A percentile compares a stretch with the other conserved stretches of the same genome.
These are phyloP conservation scores for Arthrobotrys musiformis DNA, from an alignment of 2,329 filamentous ascomycete genomes.

Conservation along the genomic window DNA sequence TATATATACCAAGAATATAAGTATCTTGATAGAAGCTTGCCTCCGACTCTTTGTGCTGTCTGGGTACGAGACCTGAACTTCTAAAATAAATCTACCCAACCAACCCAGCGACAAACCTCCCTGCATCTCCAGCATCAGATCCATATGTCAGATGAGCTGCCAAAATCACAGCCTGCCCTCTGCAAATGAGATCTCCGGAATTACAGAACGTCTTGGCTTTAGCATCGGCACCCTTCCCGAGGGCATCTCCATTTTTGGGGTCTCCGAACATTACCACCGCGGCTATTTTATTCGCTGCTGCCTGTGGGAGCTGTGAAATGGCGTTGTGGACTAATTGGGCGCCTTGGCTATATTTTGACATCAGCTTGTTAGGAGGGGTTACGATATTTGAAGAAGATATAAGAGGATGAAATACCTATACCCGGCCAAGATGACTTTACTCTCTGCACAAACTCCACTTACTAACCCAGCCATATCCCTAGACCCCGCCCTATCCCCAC, in stretches of 20 bases:
- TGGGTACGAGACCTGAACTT: no score
- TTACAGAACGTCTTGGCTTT: conserved; percentile 59
- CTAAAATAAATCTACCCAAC: not conserved
- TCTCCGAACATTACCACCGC: conserved; percentile 60
- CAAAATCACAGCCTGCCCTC: conserved; percentile 58
- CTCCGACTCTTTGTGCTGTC: no score
- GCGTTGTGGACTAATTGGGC: conserved; percentile 60
- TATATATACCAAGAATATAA: no score
- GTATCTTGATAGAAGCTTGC: no score
- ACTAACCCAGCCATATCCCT: conserved; percentile 23
- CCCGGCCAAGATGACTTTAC: conserved; percentile 20
- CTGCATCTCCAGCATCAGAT: conserved; percentile 54
- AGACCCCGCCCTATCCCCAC: conserved; percentile 57
- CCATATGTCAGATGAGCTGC: conserved; percentile 59
- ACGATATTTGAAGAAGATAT: not conserved
- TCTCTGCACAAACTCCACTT: not conserved
- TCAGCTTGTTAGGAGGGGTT: no score
- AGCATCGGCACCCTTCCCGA: conserved; percentile 14
- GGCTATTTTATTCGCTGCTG: conserved; percentile 57
- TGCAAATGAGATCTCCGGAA: conserved; percentile 59
- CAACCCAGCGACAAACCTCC: conserved; percentile 55
- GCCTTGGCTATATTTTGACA: conserved; percentile 60
- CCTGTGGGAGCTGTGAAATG: conserved; percentile 54
- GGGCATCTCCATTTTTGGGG: conserved; percentile 50
- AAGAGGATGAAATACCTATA: conserved; percentile 41